Evolutionary conservation across 1,284 basidiomycete species (phyloP).

Genomic region (Puccinia coronata): DNA sequence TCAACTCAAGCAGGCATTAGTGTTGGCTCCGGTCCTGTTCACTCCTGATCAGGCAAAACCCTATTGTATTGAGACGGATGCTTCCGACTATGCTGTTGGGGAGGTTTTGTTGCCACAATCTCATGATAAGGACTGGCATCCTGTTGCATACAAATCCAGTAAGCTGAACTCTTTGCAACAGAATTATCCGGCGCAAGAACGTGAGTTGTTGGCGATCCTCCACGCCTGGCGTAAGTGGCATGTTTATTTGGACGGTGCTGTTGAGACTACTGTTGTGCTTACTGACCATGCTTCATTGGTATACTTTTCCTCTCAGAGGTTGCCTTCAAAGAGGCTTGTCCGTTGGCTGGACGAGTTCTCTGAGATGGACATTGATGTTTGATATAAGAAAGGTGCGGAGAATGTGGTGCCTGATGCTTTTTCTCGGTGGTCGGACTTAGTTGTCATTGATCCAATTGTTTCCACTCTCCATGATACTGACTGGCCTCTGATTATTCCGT

Average conservation of each 20-base stretch:
- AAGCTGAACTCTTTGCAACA: too few relatives aligned
- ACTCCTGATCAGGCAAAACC: background rate
- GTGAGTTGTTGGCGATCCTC: background rate
- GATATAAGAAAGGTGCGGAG: too few relatives aligned
- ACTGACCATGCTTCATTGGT: background rate
- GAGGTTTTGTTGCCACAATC: background rate
- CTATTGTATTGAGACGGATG: background rate
- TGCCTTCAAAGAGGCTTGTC: background rate
- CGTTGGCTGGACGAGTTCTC: background rate
- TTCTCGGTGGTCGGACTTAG: background rate
- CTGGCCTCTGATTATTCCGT: conserved; percentile 17
- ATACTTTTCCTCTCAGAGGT: background rate
- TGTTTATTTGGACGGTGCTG: too few relatives aligned
- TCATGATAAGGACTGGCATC: background rate
- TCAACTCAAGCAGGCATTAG: background rate
- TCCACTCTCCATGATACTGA: background rate
- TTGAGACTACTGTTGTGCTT: background rate
- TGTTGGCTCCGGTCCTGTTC: background rate
- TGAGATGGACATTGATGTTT: too few relatives aligned
- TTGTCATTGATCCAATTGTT: background rate
- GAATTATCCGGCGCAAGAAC: conserved; percentile 17
- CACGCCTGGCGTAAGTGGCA: conserved; percentile 15
- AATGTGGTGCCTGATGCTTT: conserved; percentile 17
- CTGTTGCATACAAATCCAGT: conserved; percentile 9
- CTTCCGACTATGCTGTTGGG: conserved; percentile 2